phyloP scores from a whole-genome alignment of 2,329 filamentous ascomycete genomes.

The Botrytis aclada region DNA sequence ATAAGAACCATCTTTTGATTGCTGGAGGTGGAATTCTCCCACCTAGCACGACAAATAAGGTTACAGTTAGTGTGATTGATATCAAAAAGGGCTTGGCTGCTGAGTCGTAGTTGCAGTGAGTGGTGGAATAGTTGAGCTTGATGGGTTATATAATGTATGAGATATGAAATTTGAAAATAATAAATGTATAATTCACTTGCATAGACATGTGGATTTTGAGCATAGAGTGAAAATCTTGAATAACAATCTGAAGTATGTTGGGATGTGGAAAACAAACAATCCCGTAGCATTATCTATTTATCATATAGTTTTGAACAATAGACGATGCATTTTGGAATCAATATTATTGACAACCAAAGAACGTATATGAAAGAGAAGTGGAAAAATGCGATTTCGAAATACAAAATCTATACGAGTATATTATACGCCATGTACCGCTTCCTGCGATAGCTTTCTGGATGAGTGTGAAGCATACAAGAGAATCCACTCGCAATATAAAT shows the following conservation, averaged over 20 bases:
- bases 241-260: neutral
- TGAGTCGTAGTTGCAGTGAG: neutral
- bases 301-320: neutral
- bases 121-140: neutral
- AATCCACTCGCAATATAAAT: neutral
- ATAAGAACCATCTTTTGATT: constrained; percentile 35
- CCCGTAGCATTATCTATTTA: neutral
- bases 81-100: constrained; percentile 25
- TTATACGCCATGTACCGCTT: neutral
- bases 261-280: neutral
- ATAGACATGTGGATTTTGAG: neutral
- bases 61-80: constrained; percentile 37
- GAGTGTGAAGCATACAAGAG: neutral
- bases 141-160: neutral
- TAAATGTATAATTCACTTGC: neutral
- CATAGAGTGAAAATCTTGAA: neutral
- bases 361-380: neutral
- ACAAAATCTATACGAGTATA: too few relatives aligned
- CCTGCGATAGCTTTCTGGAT: neutral
- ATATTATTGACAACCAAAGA: neutral
- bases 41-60: constrained; percentile 33
- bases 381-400: neutral
- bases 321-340: neutral
- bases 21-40: constrained; percentile 35
- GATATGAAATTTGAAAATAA: neutral